Percentiles rank a stretch among this genome's conserved stretches.
These are phyloP conservation scores for Urochloa ruziziensis DNA, from an alignment of 176 grass and related monocot species.

Conservation along the genomic window DNA sequence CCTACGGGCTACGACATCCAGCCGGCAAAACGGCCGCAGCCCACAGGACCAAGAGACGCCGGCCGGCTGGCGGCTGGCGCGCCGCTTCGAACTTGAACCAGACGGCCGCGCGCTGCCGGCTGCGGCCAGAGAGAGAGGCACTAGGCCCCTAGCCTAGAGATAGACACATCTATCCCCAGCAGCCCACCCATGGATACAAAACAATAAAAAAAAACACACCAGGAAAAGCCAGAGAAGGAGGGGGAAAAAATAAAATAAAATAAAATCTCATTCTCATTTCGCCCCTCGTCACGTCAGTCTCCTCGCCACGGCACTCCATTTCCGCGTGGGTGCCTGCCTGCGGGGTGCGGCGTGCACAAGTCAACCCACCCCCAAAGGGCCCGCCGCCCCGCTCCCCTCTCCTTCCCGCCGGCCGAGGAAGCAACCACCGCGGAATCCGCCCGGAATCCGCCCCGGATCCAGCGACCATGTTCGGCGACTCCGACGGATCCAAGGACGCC, in stretches of 20 bases:
- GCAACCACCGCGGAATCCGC: neutral
- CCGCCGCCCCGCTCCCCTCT: neutral
- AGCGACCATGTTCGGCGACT: slow-evolving; percentile 48
- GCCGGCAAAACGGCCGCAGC: neutral
- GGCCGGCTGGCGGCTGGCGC: neutral
- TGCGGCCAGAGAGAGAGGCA: neutral
- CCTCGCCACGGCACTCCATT: slow-evolving; percentile 25
- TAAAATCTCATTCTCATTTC: neutral
- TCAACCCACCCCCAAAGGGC: slow-evolving; percentile 22
- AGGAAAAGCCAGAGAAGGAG: neutral
- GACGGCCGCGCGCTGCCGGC: no score
- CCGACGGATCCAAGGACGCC: slow-evolving; percentile 64
- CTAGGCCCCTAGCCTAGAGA: neutral
- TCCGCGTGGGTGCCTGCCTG: slow-evolving; percentile 24
- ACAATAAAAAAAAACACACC: neutral
- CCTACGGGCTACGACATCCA: neutral
- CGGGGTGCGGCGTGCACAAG: slow-evolving; percentile 16
- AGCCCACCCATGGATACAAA: no score
- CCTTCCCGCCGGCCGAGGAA: neutral
- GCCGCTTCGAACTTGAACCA: neutral
- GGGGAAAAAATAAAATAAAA: neutral
- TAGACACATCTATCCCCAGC: neutral
- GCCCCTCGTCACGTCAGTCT: slow-evolving; percentile 3
- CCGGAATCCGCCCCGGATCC: slow-evolving; percentile 15
- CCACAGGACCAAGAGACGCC: no score